These are phyloP conservation scores for Lagerstroemia speciosa DNA, from an alignment of 345 rosid genomes.

Conservation along the genomic window DNA sequence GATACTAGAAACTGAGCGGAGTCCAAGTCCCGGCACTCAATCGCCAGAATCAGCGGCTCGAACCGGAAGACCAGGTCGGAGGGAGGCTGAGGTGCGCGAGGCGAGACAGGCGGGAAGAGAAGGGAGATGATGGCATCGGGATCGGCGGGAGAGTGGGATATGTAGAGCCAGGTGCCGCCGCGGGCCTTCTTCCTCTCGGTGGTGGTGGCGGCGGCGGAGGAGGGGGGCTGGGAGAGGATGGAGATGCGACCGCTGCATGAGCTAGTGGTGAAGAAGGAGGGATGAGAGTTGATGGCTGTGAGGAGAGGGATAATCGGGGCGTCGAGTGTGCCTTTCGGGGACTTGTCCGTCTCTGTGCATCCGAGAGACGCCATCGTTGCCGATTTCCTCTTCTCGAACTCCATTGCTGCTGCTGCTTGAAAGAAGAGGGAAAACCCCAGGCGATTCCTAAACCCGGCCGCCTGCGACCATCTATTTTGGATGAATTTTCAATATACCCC, in stretches of 20 bases:
- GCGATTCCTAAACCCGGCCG: not conserved
- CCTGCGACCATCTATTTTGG: not conserved
- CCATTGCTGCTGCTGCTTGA: conserved; percentile 26
- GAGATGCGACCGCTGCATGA: conserved; percentile 96
- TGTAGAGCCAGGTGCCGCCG: conserved; percentile 77
- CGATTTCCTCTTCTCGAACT: conserved; percentile 71
- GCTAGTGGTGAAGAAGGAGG: conserved; percentile 79
- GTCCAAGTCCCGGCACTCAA: conserved; percentile 57
- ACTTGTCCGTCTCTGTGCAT: conserved; percentile 53
- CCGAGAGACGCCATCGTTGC: conserved; percentile 45
- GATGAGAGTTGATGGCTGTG: conserved; percentile 56
- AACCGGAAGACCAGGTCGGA: conserved; percentile 60
- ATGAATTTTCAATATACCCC: not conserved
- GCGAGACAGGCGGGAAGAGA: conserved; percentile 29
- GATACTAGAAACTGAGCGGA: conserved; percentile 69
- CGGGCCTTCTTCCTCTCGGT: conserved; percentile 52
- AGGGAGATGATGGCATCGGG: conserved; percentile 36
- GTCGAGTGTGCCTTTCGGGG: conserved; percentile 75
- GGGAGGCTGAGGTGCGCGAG: not conserved
- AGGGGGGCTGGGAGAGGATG: conserved; percentile 61
- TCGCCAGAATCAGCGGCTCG: conserved; percentile 80
- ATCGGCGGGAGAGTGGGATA: conserved; percentile 62
- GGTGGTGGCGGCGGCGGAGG: conserved; percentile 6
- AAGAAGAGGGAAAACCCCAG: too few relatives aligned
- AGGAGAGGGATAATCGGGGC: conserved; percentile 70